Evolutionary conservation across 768 basidiomycete species (phyloP).

Genomic region (Mycena belliarum): DNA sequence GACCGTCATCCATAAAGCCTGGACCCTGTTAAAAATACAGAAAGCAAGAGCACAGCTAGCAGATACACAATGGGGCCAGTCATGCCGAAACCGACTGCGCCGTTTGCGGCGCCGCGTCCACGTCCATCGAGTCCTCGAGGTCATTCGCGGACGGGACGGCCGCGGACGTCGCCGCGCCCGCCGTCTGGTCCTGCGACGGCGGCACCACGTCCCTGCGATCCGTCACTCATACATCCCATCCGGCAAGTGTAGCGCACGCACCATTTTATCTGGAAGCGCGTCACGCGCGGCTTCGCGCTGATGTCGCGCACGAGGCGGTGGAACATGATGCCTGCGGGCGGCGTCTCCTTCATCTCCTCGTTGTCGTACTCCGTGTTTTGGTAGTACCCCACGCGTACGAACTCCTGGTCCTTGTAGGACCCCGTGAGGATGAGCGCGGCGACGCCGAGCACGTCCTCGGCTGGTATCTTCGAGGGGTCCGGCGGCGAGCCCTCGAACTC

Average conservation of each 20-base stretch:
- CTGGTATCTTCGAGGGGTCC: conserved; percentile 79
- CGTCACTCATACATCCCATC: background rate
- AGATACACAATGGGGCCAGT: background rate
- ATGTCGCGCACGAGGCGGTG: conserved; percentile 85
- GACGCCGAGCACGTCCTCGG: conserved; percentile 91
- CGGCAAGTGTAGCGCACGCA: conserved; percentile 34
- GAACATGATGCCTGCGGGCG: conserved; percentile 69
- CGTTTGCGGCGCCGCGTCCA: background rate
- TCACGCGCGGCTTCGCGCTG: conserved; percentile 90
- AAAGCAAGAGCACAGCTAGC: background rate
- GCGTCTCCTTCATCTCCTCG: conserved; percentile 82
- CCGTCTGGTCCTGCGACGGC: conserved; percentile 43
- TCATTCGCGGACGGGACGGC: conserved; percentile 75
- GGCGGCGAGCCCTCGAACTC: conserved; percentile 92
- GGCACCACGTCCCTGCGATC: conserved; percentile 62
- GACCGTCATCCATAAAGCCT: background rate
- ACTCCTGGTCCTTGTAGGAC: conserved; percentile 95
- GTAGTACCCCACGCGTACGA: conserved; percentile 99
- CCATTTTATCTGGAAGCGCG: conserved; percentile 90
- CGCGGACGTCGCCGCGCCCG: conserved; percentile 70
- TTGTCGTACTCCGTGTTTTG: conserved; percentile 99
- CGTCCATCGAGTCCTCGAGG: conserved; percentile 40
- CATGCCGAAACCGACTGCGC: background rate
- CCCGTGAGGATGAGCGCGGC: conserved; percentile 97
- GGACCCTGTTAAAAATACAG: conserved; percentile 15